Base-by-base conservation (phyloP, 2,329 filamentous ascomycete species). In the Grosmannia serpens region DNA sequence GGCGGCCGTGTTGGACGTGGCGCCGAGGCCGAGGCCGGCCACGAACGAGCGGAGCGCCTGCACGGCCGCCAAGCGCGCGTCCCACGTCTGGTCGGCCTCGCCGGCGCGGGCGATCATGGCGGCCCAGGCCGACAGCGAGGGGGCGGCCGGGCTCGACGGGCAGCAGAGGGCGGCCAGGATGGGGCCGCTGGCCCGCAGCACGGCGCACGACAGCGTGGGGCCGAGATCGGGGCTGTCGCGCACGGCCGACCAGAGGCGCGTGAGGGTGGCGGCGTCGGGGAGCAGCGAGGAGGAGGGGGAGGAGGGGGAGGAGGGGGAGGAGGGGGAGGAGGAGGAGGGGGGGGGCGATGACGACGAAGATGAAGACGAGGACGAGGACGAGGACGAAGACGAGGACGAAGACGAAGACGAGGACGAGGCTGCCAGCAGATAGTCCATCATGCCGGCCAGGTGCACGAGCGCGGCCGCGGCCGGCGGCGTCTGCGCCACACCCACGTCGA, bases 61-160 rank as follows among this genome's bases (percentile, higher is more conserved):
- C 1, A 77, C 75, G 1, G 82, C 83, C 0, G 86, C 81, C 65
- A 82, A 75, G 55, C 87, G 82, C 0, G 78, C 83, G 66, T 88
- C 83, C 60, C 87, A 87, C 22, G 81, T 79, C 81, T 85, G 61
- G 13, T 78, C 74, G 46, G 77, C 76, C 17, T 71, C 65, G 10
- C 76, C 74, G 10, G 77, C 77, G 35, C 75, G 72, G 22, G 73
- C 71, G 65, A 83, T 73, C 70, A 81, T 75, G 20, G 65, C 61
- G 4, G 78, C 79, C 79, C 81, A 83, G 9, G 65, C 61, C 3
- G 64, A 64, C 4, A 73, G 59, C 0, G 47, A 47, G 1, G 57
- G 13, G 17, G 65, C 61, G 4, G 78, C 79, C 79, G 80, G 83
- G 8, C 65, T 60, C 2, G 64, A 15, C 35, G 58, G 50, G 53